Evolutionary conservation across 352 stramenopile genomes (phyloP).

Genomic region (Globisporangium heterothallicum): DNA sequence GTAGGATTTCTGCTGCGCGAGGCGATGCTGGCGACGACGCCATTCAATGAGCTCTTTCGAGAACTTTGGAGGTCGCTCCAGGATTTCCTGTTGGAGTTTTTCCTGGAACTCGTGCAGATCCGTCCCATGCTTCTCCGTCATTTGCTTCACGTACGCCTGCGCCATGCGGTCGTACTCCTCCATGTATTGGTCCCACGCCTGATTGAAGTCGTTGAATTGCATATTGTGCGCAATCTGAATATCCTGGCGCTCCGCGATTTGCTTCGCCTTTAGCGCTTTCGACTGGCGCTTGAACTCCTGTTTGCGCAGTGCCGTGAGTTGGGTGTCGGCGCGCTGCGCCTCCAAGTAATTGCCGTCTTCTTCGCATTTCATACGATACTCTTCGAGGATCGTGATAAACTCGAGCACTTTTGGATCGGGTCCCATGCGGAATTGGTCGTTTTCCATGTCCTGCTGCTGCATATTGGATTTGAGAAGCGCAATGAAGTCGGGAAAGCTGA

Average conservation of each 20-base stretch:
- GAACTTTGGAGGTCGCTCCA: conserved; percentile 88
- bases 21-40: conserved; percentile 89
- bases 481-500: conserved; percentile 67
- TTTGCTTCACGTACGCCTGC: conserved; percentile 92
- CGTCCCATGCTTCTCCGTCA: conserved; percentile 88
- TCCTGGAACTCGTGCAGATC: conserved; percentile 88
- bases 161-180: conserved; percentile 94
- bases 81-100: conserved; percentile 82
- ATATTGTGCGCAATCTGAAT: conserved; percentile 95
- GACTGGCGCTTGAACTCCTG: conserved; percentile 92
- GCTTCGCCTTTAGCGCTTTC: conserved; percentile 86
- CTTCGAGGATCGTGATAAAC: conserved; percentile 91
- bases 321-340: conserved; percentile 82
- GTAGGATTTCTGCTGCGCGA: conserved; percentile 93
- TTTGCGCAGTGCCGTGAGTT: conserved; percentile 82
- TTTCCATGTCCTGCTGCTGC: conserved; percentile 35
- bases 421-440: conserved; percentile 44
- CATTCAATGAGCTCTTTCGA: conserved; percentile 94
- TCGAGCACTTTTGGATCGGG: conserved; percentile 91
- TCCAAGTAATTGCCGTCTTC: conserved; percentile 93
- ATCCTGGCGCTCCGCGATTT: conserved; percentile 90
- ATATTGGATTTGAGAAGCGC: conserved; percentile 44
- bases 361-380: conserved; percentile 93
- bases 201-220: conserved; percentile 93
- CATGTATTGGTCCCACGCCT: conserved; percentile 93